A percentile compares a stretch with the other conserved stretches of the same genome.
Conservation (phyloP, 2,329 filamentous ascomycete genomes). For the Polytolypa hystricis region DNA sequence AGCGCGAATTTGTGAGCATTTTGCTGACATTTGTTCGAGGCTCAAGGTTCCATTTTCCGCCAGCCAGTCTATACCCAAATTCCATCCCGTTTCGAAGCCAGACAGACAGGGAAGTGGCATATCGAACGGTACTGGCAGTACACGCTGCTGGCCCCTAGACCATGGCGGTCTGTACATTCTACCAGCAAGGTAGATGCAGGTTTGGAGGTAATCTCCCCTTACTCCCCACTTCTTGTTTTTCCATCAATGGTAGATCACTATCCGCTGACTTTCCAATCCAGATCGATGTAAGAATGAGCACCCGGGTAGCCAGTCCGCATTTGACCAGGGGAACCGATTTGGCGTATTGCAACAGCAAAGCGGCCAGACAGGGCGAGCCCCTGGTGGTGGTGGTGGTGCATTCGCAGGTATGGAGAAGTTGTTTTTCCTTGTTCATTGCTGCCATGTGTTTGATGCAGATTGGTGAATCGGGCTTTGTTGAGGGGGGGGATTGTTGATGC, state of each 20-base stretch:
- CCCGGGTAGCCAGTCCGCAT: constrained; percentile 31
- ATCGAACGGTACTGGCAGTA: too few species aligned
- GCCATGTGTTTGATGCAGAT: background rate
- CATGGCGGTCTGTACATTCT: constrained; percentile 52
- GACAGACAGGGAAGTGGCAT: too few species aligned
- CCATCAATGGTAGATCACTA: background rate
- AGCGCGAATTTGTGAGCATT: too few species aligned
- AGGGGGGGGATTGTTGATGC: background rate
- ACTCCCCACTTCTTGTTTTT: background rate
- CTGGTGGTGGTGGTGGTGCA: constrained; percentile 26
- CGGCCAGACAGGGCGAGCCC: constrained; percentile 12
- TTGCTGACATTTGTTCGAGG: too few species aligned
- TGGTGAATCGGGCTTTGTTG: background rate
- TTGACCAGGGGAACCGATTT: constrained; percentile 47
- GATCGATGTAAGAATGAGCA: constrained; percentile 52
- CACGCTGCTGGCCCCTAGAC: too few species aligned
- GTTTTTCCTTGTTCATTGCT: constrained; percentile 4
- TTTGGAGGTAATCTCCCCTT: constrained; percentile 45
- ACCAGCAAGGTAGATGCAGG: constrained; percentile 52
- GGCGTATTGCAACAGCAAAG: constrained; percentile 35
- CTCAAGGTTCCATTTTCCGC: too few species aligned
- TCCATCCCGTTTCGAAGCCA: too few species aligned
- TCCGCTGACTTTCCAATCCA: constrained; percentile 19
- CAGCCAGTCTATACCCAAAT: too few species aligned
- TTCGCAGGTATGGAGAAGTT: constrained; percentile 22